Evolutionary conservation across 495 filamentous ascomycete species (phyloP).

Genomic region (Bacidia gigantensis): DNA sequence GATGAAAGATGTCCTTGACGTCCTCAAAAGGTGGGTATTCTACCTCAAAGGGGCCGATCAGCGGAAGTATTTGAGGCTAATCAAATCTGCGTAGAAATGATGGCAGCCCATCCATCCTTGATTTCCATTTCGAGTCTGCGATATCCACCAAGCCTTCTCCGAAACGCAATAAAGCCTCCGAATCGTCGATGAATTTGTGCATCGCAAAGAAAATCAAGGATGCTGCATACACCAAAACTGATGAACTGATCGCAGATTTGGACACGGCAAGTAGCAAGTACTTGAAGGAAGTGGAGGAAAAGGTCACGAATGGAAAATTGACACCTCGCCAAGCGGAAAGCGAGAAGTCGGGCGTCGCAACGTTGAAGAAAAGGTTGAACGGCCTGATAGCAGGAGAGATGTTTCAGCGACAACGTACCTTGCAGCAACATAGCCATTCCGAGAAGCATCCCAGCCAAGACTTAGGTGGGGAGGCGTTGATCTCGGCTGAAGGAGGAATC

Average conservation of each 20-base stretch:
- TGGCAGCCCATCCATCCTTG: conserved; percentile 16
- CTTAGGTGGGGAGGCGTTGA: too few species aligned
- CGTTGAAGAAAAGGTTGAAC: conserved; percentile 38
- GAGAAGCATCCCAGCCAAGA: too few species aligned
- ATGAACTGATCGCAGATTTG: conserved; percentile 37
- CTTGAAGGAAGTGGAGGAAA: conserved; percentile 31
- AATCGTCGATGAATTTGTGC: conserved; percentile 26
- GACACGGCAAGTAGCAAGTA: conserved; percentile 33
- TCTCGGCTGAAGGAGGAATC: conserved; percentile 23
- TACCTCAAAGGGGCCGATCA: neutral
- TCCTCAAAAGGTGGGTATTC: conserved; percentile 13
- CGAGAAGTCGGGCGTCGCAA: conserved; percentile 21
- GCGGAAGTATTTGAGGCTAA: too few species aligned
- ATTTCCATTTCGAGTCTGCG: conserved; percentile 5
- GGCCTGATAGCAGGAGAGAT: conserved; percentile 31
- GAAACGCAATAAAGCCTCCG: conserved; percentile 36
- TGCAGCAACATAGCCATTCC: neutral
- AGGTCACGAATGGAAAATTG: conserved; percentile 20
- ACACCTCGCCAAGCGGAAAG: conserved; percentile 15
- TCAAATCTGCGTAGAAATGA: conserved; percentile 13
- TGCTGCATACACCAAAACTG: conserved; percentile 31
- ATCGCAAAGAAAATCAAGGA: conserved; percentile 30
- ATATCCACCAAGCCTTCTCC: conserved; percentile 10
- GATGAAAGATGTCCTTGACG: conserved; percentile 14
- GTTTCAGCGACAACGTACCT: conserved; percentile 20